Base-by-base conservation (phyloP, 345 rosid species). In the Eucalyptus tenuipes region DNA sequence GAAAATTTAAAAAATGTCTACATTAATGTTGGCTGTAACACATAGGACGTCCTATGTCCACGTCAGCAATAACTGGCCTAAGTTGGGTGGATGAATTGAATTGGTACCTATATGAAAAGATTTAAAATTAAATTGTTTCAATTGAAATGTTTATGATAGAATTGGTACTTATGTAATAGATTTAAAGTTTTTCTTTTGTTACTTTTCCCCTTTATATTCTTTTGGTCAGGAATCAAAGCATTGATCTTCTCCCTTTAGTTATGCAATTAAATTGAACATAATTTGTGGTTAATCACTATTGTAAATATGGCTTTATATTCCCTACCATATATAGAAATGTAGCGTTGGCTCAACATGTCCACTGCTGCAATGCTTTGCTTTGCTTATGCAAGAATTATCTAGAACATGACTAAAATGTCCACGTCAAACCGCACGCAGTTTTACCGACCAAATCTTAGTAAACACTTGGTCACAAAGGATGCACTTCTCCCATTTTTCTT, bases 371-470 rank as follows among this genome's bases (percentile, higher is more conserved):
- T 15, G 91, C 84, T 25, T 31, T 68, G 64, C 85, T 85, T 84
- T 87, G 47, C 27, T 93, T 87, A 88, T 90, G 92, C 88, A 92
- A 84, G 89, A 91, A 86, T 64, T 49, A 87, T 90, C 88, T 90
- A 80, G 92, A 91, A 57, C 45, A 15, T 64, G 61, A 57, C 59
- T 55, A 10, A 71, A 71, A 10, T 33, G 81, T 37, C 81, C 81
- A 71, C 81, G 45, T 37, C 81, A 20, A 37, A 71, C 13, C 14
- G 14, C 81, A 71, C 24, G 5, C 45, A 42, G 45, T 37, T 18
- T 71, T 71, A 3, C 81, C 7, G 13, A 71, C 81, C 81, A 18
- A 37, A 37, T 71, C 80, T 33, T 6, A 68, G 44, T 17, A 13
- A 33, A 71, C 81, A 71, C 45, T 71, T 71, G 40, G 25, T 24